phyloP scores from a whole-genome alignment of 805 yeast species.

The Lachancea kluyveri region DNA sequence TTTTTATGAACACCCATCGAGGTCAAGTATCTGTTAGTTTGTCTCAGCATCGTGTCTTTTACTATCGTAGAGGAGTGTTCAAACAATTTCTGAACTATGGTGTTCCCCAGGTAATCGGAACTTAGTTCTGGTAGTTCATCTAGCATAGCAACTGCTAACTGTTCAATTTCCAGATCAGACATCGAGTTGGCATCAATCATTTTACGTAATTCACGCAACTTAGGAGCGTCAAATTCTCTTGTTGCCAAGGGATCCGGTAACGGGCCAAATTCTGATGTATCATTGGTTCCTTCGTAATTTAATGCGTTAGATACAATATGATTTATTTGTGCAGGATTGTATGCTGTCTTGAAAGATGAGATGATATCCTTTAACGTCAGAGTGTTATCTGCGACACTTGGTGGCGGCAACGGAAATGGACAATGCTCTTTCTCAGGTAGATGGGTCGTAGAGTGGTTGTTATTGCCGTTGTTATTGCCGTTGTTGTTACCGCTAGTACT shows the following conservation, averaged over 20 bases:
- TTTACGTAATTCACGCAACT: conserved; percentile 80
- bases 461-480: conserved; percentile 12
- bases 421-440: conserved; percentile 30
- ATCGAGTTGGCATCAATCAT: conserved; percentile 49
- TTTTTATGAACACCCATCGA: conserved; percentile 94
- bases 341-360: conserved; percentile 18
- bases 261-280: conserved; percentile 54
- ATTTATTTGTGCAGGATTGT: conserved; percentile 29
- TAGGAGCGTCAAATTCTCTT: conserved; percentile 82
- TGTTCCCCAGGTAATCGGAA: conserved; percentile 91
- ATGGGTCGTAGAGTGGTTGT: conserved; percentile 8
- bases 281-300: conserved; percentile 40
- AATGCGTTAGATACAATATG: conserved; percentile 42
- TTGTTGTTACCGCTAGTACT: conserved; percentile 13
- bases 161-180: conserved; percentile 65
- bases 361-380: conserved; percentile 16
- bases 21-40: conserved; percentile 72
- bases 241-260: conserved; percentile 63
- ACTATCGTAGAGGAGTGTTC: conserved; percentile 62
- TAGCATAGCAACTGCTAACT: conserved; percentile 73
- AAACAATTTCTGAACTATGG: conserved; percentile 88
- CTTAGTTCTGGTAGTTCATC: conserved; percentile 87
- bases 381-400: conserved; percentile 16
- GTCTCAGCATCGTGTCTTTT: conserved; percentile 74
- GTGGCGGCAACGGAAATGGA: conserved; percentile 32